These are phyloP conservation scores for Rhodotorula sp. DNA, from an alignment of 1,284 basidiomycete genomes.

Conservation along the genomic window DNA sequence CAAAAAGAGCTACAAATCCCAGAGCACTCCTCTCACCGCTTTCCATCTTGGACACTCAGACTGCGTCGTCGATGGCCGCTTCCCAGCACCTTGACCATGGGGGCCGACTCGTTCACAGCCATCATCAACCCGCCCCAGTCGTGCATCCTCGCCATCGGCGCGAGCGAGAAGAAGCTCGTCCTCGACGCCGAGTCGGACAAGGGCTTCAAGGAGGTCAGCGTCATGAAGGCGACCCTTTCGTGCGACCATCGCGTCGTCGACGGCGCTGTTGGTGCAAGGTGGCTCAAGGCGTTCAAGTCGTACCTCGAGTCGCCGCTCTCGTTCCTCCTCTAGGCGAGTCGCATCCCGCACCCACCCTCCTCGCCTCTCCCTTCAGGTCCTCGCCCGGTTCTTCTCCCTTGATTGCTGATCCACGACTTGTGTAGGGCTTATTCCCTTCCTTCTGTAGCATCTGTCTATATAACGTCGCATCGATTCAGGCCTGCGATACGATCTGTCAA, in stretches of 20 bases:
- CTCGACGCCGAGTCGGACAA: conserved; percentile 85
- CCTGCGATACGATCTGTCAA: no score
- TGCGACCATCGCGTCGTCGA: conserved; percentile 91
- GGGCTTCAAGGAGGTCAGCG: conserved; percentile 85
- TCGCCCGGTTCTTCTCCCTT: not conserved
- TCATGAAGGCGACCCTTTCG: conserved; percentile 96
- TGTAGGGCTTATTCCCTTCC: not conserved
- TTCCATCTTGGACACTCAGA: no score
- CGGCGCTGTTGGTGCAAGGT: conserved; percentile 85
- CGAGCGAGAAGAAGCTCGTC: conserved; percentile 79
- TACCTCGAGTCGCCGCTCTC: conserved; percentile 67
- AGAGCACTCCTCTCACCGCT: no score
- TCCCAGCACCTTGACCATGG: conserved; percentile 80
- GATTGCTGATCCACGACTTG: not conserved
- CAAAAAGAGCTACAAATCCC: no score
- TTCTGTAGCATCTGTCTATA: no score
- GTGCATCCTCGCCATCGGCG: conserved; percentile 94
- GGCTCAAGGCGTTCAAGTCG: conserved; percentile 91
- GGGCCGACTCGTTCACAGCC: conserved; percentile 85
- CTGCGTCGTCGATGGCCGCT: no score
- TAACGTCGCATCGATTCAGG: no score
- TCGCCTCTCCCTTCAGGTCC: not conserved
- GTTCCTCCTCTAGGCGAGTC: no score
- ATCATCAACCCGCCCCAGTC: conserved; percentile 99
- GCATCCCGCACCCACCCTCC: no score